A percentile compares a stretch with the other conserved stretches of the same genome.
These are phyloP conservation scores for Maudiozyma saulgeensis DNA, from an alignment of 805 yeast species.

Conservation along the genomic window DNA sequence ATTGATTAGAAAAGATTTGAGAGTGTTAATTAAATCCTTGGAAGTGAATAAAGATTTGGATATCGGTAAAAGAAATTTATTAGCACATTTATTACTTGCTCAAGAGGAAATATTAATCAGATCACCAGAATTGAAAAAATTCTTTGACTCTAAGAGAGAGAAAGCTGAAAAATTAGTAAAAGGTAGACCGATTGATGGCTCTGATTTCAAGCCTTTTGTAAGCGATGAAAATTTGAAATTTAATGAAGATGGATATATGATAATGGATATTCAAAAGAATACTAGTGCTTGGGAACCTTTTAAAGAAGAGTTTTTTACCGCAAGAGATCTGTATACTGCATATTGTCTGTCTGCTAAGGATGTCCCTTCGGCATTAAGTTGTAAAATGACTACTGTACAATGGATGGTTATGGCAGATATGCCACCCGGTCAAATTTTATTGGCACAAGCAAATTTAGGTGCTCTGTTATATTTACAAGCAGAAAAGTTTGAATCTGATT, in stretches of 20 bases:
- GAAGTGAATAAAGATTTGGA: conserved; percentile 43
- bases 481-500: conserved; percentile 49
- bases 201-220: conserved; percentile 23
- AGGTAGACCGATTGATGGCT: conserved; percentile 9
- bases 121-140: conserved; percentile 29
- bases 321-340: conserved; percentile 68
- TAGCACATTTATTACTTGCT: conserved; percentile 56
- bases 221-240: conserved; percentile 21
- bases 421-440: conserved; percentile 51
- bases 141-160: conserved; percentile 26
- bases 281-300: conserved; percentile 63
- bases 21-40: conserved; percentile 60
- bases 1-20: conserved; percentile 56
- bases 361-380: conserved; percentile 46
- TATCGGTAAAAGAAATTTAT: conserved; percentile 45
- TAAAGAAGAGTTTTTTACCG: conserved; percentile 66
- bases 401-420: conserved; percentile 69
- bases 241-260: conserved; percentile 25
- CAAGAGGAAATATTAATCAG: conserved; percentile 50
- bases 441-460: conserved; percentile 62
- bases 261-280: conserved; percentile 28
- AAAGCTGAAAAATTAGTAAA: conserved; percentile 12
- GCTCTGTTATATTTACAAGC: conserved; percentile 60
- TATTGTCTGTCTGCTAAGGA: conserved; percentile 63
- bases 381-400: conserved; percentile 54